These are phyloP conservation scores for Lachnum nothofagi DNA, from an alignment of 2,329 filamentous ascomycete species.

Conservation along the genomic window DNA sequence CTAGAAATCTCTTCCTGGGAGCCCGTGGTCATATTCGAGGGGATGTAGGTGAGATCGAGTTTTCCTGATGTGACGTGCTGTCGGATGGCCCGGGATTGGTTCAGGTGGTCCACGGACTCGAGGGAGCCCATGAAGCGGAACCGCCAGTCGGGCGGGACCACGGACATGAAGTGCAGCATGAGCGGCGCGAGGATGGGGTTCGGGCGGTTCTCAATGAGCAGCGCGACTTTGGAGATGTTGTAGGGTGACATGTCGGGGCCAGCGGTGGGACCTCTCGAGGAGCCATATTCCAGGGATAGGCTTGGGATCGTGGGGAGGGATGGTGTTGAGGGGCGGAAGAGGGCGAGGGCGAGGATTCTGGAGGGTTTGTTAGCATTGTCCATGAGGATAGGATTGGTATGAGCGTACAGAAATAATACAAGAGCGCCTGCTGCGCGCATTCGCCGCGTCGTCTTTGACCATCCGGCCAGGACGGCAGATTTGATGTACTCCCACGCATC, in stretches of 20 bases:
- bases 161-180: slow-evolving; percentile 51
- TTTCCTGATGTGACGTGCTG: slow-evolving; percentile 34
- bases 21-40: slow-evolving; percentile 45
- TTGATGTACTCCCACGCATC: slow-evolving; percentile 28
- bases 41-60: slow-evolving; percentile 48
- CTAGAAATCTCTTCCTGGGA: slow-evolving; percentile 49
- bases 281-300: slow-evolving; percentile 23
- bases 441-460: slow-evolving; percentile 29
- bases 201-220: slow-evolving; percentile 50
- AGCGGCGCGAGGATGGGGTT: slow-evolving; percentile 47
- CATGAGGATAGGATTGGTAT: too few relatives aligned
- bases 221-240: slow-evolving; percentile 39
- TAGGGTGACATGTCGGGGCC: slow-evolving; percentile 14
- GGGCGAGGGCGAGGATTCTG: slow-evolving; percentile 22
- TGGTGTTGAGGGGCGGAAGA: slow-evolving; percentile 21
- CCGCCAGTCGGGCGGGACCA: slow-evolving; percentile 53
- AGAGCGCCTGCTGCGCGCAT: slow-evolving; percentile 26
- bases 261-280: not conserved
- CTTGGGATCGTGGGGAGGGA: slow-evolving; percentile 20
- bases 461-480: slow-evolving; percentile 17
- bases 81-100: slow-evolving; percentile 43
- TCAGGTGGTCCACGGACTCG: slow-evolving; percentile 42
- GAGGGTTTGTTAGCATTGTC: not conserved
- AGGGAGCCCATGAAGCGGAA: slow-evolving; percentile 52
- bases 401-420: slow-evolving; percentile 27